Evolutionary conservation across 2,329 filamentous ascomycete genomes (phyloP).

Genomic region (Malbranchea zuffiana): DNA sequence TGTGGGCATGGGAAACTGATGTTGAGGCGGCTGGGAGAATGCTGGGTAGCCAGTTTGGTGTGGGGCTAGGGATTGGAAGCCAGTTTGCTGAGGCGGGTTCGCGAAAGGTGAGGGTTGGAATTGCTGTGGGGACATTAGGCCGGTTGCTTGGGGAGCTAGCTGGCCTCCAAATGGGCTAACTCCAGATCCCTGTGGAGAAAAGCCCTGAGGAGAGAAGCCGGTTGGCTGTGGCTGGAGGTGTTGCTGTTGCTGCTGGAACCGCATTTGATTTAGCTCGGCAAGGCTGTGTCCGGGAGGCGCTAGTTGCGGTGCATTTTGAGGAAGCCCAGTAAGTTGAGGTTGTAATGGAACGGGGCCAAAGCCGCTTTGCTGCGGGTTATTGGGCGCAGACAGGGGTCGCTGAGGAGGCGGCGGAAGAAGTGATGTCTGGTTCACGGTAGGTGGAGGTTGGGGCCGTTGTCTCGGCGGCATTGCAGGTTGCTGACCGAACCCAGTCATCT

Average conservation of each 20-base stretch:
- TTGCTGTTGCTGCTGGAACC: conserved; percentile 36
- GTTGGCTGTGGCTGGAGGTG: conserved; percentile 52
- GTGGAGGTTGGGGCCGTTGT: conserved; percentile 61
- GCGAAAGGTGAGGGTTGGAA: conserved; percentile 32
- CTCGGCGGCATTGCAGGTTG: conserved; percentile 37
- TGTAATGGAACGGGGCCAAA: conserved; percentile 67
- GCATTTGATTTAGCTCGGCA: conserved; percentile 57
- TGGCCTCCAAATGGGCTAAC: conserved; percentile 25
- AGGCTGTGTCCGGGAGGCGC: conserved; percentile 67
- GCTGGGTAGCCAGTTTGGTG: conserved; percentile 46
- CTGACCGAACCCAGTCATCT: conserved; percentile 30
- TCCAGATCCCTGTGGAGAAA: conserved; percentile 17
- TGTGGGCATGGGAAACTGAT: conserved; percentile 41
- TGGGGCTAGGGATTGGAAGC: conserved; percentile 36
- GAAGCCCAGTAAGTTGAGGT: conserved; percentile 69
- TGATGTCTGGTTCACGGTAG: conserved; percentile 48
- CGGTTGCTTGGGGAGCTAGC: conserved; percentile 24
- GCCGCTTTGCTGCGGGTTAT: conserved; percentile 59
- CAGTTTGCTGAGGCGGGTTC: conserved; percentile 36
- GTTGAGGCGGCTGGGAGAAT: conserved; percentile 35
- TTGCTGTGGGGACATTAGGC: conserved; percentile 33
- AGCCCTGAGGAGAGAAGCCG: conserved; percentile 41
- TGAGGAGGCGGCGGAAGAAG: conserved; percentile 68
- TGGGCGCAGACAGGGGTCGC: conserved; percentile 76
- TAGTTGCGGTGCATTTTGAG: conserved; percentile 46